Evolutionary conservation across 176 grass and related monocot species (phyloP), one percentile per base, ranked within the genome.

Genomic region (Lolium multiflorum): DNA sequence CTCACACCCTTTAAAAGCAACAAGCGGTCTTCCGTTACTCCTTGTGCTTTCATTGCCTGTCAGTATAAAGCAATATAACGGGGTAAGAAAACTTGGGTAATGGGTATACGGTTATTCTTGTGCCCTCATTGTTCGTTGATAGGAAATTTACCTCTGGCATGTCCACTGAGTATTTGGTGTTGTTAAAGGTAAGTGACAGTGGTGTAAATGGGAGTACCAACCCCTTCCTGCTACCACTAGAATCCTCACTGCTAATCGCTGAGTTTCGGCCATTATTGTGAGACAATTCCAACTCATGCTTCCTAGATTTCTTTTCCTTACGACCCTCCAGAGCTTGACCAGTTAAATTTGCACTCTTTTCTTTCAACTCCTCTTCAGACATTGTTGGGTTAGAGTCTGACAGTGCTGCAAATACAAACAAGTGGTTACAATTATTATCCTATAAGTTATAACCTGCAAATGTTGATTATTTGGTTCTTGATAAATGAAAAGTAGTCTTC

Each of bases 1-100:
- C 91, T 93, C 35, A 98, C 88, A 14, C 89, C 91, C 80, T 95
- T 98, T 66, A 41, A 87, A 80, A 98, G 93, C 10, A 86, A 63
- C 83, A 98, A 75, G 28, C 81, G 87, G 46, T 93, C 93, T 90
- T 98, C 91, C 31, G 47, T 68, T 25, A 95, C 73, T 16, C 96
- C 96, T 90, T 95, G 95, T 41, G 51, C 88, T 89, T 93, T 98
- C 93, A 98, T 98, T 85, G 92, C 95, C 95, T 98, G 57, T 37
- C 38, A 47, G 11, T 54, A 26, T 58, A 65, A 78, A 86, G 17
- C 7, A 88, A 81, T 64, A 79, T 83, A 31, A 62, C 11, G 54
- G 54, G 79, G 48, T 89, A 77, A 85, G 35, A 10, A 17, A 72
- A 85, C 61, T 74, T 76, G 73, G 48, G 73, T 76, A 74, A 25